Conservation (phyloP, 2,329 filamentous ascomycete genomes). For the Ascochyta pisi region DNA sequence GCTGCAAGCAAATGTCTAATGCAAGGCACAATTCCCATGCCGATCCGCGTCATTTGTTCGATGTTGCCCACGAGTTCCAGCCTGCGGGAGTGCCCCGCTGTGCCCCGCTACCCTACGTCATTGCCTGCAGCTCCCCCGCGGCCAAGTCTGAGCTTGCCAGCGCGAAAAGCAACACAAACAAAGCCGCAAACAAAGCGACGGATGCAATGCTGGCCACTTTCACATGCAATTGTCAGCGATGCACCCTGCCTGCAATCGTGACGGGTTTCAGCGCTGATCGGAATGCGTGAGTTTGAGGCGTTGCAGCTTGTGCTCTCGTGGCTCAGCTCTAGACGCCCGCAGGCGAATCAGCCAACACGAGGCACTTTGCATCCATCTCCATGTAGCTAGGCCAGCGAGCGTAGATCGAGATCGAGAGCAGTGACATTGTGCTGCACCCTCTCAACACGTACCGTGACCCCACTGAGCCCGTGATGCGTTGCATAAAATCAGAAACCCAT, state of each 20-base stretch:
- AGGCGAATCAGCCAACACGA: conserved; percentile 14
- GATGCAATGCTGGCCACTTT: conserved; percentile 5
- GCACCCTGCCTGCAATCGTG: not conserved
- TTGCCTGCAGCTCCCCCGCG: conserved; percentile 11
- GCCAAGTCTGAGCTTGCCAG: conserved; percentile 6
- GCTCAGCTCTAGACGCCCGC: conserved; percentile 14
- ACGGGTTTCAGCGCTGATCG: not conserved
- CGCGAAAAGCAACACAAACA: conserved; percentile 13
- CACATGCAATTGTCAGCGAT: not conserved
- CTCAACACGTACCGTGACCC: conserved; percentile 3
- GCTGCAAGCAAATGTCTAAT: conserved; percentile 18
- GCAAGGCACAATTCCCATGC: conserved; percentile 20
- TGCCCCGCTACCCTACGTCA: conserved; percentile 15
- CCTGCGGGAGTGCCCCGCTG: conserved; percentile 11
- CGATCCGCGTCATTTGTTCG: conserved; percentile 19
- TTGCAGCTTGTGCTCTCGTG: conserved; percentile 9
- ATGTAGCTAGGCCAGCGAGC: conserved; percentile 12
- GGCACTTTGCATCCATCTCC: conserved; percentile 8
- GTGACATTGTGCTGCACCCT: conserved; percentile 4
- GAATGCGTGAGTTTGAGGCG: not conserved
- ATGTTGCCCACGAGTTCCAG: conserved; percentile 15
- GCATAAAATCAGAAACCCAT: conserved; percentile 8
- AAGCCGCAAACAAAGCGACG: conserved; percentile 12
- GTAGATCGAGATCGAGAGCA: conserved; percentile 15
- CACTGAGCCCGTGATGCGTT: conserved; percentile 13